These are phyloP conservation scores for Achlya hypogyna DNA, from an alignment of 352 stramenopile genomes.

Conservation along the genomic window DNA sequence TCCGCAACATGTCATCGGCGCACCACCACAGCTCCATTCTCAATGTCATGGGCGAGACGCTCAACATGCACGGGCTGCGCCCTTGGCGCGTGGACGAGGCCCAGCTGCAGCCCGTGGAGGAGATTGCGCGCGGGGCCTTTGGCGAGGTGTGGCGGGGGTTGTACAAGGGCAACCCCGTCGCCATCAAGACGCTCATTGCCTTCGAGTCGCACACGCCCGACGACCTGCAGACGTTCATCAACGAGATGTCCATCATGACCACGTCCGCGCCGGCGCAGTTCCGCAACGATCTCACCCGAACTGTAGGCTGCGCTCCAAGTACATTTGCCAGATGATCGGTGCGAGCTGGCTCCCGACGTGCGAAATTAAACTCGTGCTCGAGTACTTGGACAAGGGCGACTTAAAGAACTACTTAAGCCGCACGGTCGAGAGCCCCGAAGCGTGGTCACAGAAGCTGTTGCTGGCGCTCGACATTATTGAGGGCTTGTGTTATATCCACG, in stretches of 20 bases:
- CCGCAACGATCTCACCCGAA: background rate
- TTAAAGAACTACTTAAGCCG: conserved; percentile 35
- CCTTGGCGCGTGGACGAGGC: conserved; percentile 5
- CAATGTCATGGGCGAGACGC: background rate
- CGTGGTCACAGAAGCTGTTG: conserved; percentile 60
- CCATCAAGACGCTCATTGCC: conserved; percentile 36
- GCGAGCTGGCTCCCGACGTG: conserved; percentile 54
- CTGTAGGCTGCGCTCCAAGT: conserved; percentile 41
- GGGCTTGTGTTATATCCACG: conserved; percentile 65
- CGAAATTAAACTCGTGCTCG: conserved; percentile 49
- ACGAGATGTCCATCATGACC: conserved; percentile 51
- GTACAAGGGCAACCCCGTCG: conserved; percentile 33
- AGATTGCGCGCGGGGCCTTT: conserved; percentile 39
- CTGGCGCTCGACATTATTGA: conserved; percentile 68
- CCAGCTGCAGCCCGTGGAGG: background rate
- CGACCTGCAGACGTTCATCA: conserved; percentile 43
- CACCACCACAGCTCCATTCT: background rate
- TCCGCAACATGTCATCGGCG: background rate
- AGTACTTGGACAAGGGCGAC: conserved; percentile 63
- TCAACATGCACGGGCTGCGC: conserved; percentile 1
- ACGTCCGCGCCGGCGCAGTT: background rate
- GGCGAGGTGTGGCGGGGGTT: conserved; percentile 53
- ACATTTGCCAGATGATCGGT: conserved; percentile 57
- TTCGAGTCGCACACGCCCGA: conserved; percentile 30
- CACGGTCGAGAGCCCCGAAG: conserved; percentile 28